These are phyloP conservation scores for Mycena vitilis DNA, from an alignment of 768 basidiomycete genomes.

Conservation along the genomic window DNA sequence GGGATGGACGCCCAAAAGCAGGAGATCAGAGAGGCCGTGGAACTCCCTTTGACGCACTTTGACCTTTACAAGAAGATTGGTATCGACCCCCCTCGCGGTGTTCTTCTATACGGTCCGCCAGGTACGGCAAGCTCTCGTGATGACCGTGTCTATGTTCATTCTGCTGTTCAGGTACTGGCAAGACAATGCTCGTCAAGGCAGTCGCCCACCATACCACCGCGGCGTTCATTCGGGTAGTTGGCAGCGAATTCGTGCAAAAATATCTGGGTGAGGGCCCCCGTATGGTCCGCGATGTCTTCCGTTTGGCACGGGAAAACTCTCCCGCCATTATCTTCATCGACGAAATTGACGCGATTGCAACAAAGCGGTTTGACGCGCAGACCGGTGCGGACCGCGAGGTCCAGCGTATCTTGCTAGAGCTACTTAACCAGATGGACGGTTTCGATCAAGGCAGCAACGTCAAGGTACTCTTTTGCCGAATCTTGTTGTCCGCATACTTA, in stretches of 20 bases:
- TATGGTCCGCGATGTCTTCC: conserved; percentile 99
- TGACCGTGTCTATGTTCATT: conserved; percentile 14
- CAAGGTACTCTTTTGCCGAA: conserved; percentile 69
- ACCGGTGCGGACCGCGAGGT: conserved; percentile 99
- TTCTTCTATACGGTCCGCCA: conserved; percentile 96
- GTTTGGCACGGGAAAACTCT: conserved; percentile 95
- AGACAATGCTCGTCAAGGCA: conserved; percentile 99
- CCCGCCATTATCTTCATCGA: conserved; percentile 99
- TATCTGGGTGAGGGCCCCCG: conserved; percentile 99
- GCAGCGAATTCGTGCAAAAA: conserved; percentile 99
- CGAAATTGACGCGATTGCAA: conserved; percentile 98
- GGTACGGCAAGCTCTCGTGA: conserved; percentile 58
- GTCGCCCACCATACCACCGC: conserved; percentile 98
- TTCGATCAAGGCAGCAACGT: conserved; percentile 99
- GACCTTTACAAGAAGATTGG: conserved; percentile 99
- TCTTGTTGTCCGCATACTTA: not conserved
- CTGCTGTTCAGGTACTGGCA: conserved; percentile 82
- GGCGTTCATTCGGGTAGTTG: conserved; percentile 97
- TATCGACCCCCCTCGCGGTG: conserved; percentile 98
- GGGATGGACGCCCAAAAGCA: conserved; percentile 99
- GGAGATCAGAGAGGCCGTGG: conserved; percentile 98
- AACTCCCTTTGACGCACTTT: conserved; percentile 95
- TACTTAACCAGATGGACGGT: conserved; percentile 99
- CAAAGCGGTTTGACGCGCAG: conserved; percentile 99
- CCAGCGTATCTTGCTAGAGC: conserved; percentile 95